Percentiles rank a stretch among this genome's conserved stretches.
phyloP scores from a whole-genome alignment of 2,329 filamentous ascomycete genomes.

The Amesomyces nigricolor region DNA sequence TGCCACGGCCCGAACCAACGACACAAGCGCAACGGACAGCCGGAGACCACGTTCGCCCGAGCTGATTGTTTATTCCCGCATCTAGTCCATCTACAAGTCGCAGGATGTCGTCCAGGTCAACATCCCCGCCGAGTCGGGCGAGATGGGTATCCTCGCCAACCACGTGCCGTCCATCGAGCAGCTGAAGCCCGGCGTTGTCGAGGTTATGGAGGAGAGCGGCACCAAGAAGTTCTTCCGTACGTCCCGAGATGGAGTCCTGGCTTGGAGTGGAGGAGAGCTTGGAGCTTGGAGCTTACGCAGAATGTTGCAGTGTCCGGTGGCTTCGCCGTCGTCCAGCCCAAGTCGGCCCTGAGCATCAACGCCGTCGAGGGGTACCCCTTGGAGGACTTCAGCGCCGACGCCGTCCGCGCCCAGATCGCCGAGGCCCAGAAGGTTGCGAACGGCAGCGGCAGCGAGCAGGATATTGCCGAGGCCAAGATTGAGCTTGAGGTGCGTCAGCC shows the following conservation, averaged over 20 bases:
- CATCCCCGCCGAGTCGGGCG: slow-evolving; percentile 93
- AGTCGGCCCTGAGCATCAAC: slow-evolving; percentile 95
- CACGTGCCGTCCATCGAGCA: slow-evolving; percentile 99
- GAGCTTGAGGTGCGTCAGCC: slow-evolving; percentile 75
- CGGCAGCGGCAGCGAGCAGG: slow-evolving; percentile 89
- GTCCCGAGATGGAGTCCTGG: slow-evolving; percentile 35
- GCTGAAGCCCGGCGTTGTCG: slow-evolving; percentile 91
- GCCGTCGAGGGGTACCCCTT: slow-evolving; percentile 91
- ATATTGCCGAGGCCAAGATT: slow-evolving; percentile 98
- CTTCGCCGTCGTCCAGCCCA: slow-evolving; percentile 93
- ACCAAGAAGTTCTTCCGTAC: slow-evolving; percentile 98
- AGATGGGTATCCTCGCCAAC: slow-evolving; percentile 99
- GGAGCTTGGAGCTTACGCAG: slow-evolving; percentile 14
- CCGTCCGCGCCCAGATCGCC: slow-evolving; percentile 80
- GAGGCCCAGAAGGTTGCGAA: slow-evolving; percentile 93
- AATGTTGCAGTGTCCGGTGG: slow-evolving; percentile 74
- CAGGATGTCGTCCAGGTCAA: slow-evolving; percentile 88
- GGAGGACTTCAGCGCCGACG: slow-evolving; percentile 92
- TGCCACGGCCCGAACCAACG: slow-evolving; percentile 24
- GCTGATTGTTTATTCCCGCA: slow-evolving; percentile 47
- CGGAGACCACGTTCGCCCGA: slow-evolving; percentile 10
- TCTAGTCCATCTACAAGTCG: slow-evolving; percentile 63
- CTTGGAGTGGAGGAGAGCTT: neutral
- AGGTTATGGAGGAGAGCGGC: slow-evolving; percentile 90
- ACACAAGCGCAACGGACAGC: slow-evolving; percentile 3